Evolutionary conservation across 495 filamentous ascomycete species (phyloP), one percentile per base, ranked within the genome.

Genomic region (Gamarada debralockiae): DNA sequence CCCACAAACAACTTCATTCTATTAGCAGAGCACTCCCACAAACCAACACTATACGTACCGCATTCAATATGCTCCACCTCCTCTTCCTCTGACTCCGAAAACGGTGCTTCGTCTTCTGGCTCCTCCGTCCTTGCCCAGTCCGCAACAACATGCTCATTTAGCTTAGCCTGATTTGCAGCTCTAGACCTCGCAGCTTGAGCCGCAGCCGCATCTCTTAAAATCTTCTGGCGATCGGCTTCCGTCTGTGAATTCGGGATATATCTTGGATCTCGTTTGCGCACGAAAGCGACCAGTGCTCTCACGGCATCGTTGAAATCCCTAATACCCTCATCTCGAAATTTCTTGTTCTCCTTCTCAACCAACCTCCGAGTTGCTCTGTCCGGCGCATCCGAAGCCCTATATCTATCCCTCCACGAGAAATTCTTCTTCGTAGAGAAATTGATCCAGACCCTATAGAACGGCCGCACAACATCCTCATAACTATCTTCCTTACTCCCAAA

Each of bases 301-400:
- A 99, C 92, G 10, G 89, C 85, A 57, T 96, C 90, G 69, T 96
- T 97, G 71, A 92, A 97, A 52, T 96, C 87, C 37, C 85, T 80
- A 24, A 90, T 81, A 1, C 80, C 89, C 33, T 88, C 86, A 8
- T 95, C 89, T 51, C 93, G 77, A n/a, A 87, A 68, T 38, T 83
- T 84, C 58, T 83, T 89, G 67, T 99, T 99, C 68, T 96, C 92
- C 65, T 96, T 96, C 65, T 97, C 95, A 83, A 97, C 93, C 53
- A 89, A 59, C 44, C 95, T 77, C 55, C 95, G 82, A 22, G 87
- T 70, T 33, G 85, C 81, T 46, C 93, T 83, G 70, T 99, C 93
- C 10, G 88, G 90, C 0, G 92, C 92, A 48, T 97, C 90, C 0
- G 83, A 84, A 39, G 85, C 76, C 31, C 85, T 81, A 64, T 92